Base-by-base conservation (phyloP, 1,139 yeast genomes). In the Pichia norvegensis region DNA sequence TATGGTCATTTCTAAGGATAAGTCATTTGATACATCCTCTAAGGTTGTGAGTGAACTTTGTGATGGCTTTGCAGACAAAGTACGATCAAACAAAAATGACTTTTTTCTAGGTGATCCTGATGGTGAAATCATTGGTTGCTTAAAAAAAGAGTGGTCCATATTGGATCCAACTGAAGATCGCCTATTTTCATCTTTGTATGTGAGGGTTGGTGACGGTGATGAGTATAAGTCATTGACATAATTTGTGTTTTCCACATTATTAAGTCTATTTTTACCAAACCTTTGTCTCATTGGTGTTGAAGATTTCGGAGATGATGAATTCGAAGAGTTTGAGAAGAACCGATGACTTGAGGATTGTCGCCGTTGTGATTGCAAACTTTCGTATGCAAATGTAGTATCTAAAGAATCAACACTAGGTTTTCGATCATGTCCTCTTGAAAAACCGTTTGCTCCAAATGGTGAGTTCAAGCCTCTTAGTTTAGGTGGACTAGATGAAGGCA, bases 1-100 rank as follows among this genome's bases (percentile, higher is more conserved):
- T 4, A 61, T 48, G 37, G 44, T 46, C 40, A 61, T 52, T 27
- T 51, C 52, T 2, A 52, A 36, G 0, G 63, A 61, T 4, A 57
- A 31, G 3, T 48, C 48, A 5, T 49, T 44, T 14, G 36, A 7
- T 27, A 23, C 8, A 29, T 11, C 22, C 41, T 17, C 22, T n/a
- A 19, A 31, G 43, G 39, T 16, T 17, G 29, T 8, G 11, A 23
- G 7, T 23, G 37, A 16, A 9, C 48, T 35, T 7, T 11, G 25
- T 20, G 49, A 37, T 10, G 33, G 41, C 8, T 43, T 23, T 7
- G 46, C 38, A 21, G 53, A 36, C 17, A 35, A 33, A 14, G 52
- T 46, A 14, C 47, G 41, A n/a, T 47, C 50, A 36, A 50, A 46
- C 6, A 46, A 20, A 22, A 33, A 25, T 14, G 20, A n/a, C 16